Evolutionary conservation across 2,329 filamentous ascomycete genomes (phyloP).

Genomic region (Diaporthe ilicicola): DNA sequence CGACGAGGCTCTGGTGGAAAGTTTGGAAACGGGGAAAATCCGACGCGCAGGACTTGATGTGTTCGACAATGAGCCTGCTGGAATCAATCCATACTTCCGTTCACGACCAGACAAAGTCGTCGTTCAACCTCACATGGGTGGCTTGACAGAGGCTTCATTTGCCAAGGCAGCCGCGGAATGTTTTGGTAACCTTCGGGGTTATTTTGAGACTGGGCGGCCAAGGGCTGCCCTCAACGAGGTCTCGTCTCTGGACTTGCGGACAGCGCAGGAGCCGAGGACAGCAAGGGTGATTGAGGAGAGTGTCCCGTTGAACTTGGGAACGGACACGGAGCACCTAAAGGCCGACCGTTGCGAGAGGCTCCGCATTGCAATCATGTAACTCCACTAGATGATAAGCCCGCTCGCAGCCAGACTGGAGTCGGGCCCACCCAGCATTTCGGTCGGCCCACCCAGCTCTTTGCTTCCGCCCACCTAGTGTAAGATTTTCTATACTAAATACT

Average conservation of each 20-base stretch:
- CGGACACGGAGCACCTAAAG: not conserved
- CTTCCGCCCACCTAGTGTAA: too few relatives aligned
- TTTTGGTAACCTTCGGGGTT: slow-evolving; percentile 17
- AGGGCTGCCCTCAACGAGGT: slow-evolving; percentile 6
- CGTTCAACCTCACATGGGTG: slow-evolving; percentile 20
- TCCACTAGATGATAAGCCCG: not conserved
- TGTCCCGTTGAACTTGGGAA: not conserved
- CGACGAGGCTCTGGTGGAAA: slow-evolving; percentile 57
- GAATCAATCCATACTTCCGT: slow-evolving; percentile 6
- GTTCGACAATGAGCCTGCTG: slow-evolving; percentile 44
- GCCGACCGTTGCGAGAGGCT: not conserved
- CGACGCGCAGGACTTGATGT: slow-evolving; percentile 61
- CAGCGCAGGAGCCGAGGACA: too few relatives aligned
- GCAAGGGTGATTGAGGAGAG: not conserved
- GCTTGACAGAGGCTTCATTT: slow-evolving; percentile 8
- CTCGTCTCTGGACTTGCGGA: not conserved
- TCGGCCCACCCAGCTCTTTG: too few relatives aligned
- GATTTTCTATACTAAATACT: too few relatives aligned
- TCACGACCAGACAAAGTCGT: slow-evolving; percentile 18
- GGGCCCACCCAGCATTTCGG: too few relatives aligned
- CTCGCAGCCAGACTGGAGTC: too few relatives aligned
- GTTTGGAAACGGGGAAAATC: slow-evolving; percentile 52
- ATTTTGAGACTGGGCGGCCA: slow-evolving; percentile 11
- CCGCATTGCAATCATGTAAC: not conserved
- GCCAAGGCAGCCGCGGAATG: slow-evolving; percentile 1